phyloP scores from a whole-genome alignment of 1,284 basidiomycete genomes.

The Pseudozyma pruni region DNA sequence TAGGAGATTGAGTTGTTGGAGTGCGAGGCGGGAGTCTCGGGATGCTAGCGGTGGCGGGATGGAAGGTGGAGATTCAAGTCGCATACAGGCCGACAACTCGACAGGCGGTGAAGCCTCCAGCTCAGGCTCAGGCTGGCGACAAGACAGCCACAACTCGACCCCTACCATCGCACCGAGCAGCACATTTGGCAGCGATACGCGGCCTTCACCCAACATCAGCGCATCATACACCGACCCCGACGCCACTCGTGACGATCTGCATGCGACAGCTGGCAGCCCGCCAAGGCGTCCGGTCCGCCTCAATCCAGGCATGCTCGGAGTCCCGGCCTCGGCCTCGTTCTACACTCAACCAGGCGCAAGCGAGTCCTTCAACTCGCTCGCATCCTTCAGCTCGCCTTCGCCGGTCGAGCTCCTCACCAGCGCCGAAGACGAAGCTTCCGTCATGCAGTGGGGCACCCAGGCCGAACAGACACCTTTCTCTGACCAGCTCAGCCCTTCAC shows the following conservation, averaged over 20 bases:
- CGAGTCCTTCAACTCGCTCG: conserved; percentile 30
- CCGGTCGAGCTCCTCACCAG: conserved; percentile 14
- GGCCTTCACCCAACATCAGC: not conserved
- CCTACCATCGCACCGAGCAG: conserved; percentile 17
- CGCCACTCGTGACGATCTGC: not conserved
- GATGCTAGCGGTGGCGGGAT: too few species aligned
- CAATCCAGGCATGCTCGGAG: not conserved
- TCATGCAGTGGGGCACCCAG: conserved; percentile 41
- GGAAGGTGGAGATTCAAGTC: too few species aligned
- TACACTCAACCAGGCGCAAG: conserved; percentile 24
- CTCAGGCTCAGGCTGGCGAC: too few species aligned
- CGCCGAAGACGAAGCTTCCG: conserved; percentile 15
- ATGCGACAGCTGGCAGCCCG: not conserved
- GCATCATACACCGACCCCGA: conserved; percentile 1
- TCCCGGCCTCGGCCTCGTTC: conserved; percentile 14
- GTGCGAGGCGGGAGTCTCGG: conserved; percentile 3
- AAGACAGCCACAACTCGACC: conserved; percentile 24
- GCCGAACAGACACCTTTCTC: conserved; percentile 13
- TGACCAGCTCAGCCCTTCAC: not conserved
- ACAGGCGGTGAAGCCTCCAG: conserved; percentile 1
- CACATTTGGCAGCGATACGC: conserved; percentile 6
- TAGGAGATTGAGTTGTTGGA: conserved; percentile 21
- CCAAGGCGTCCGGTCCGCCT: conserved; percentile 8
- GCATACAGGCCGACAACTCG: not conserved
- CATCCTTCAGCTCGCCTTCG: conserved; percentile 16